A percentile compares a stretch with the other conserved stretches of the same genome.
Evolutionary conservation across 352 stramenopile genomes (phyloP).

Genomic region (Globisporangium megalacanthum): DNA sequence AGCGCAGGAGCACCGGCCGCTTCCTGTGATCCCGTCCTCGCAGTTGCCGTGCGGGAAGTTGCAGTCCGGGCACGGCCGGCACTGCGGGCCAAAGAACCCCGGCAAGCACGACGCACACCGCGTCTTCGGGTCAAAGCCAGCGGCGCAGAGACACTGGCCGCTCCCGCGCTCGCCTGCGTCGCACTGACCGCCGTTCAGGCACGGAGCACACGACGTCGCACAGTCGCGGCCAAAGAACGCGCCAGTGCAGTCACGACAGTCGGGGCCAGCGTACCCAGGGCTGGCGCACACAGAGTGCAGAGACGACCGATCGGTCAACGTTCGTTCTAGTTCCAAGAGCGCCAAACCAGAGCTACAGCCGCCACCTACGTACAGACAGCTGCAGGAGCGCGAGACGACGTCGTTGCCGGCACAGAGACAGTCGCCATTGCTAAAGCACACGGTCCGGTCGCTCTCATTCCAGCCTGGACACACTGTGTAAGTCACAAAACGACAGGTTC

Average conservation of each 20-base stretch:
- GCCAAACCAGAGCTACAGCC: background rate
- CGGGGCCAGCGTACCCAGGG: conserved; percentile 56
- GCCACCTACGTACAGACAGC: conserved; percentile 53
- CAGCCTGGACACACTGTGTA: conserved; percentile 63
- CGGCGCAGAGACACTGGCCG: conserved; percentile 62
- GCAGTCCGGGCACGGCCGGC: conserved; percentile 67
- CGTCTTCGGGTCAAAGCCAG: conserved; percentile 72
- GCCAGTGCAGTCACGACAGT: conserved; percentile 59
- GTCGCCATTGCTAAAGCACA: conserved; percentile 63
- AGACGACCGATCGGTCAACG: too few species aligned
- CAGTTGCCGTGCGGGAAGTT: conserved; percentile 85
- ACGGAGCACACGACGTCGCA: conserved; percentile 55
- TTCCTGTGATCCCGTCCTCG: conserved; percentile 73
- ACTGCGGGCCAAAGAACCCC: conserved; percentile 65
- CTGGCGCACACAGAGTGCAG: conserved; percentile 12
- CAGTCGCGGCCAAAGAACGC: conserved; percentile 57
- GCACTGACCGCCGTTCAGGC: conserved; percentile 68
- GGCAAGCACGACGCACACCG: conserved; percentile 77
- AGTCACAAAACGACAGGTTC: background rate
- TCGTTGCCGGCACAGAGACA: conserved; percentile 70
- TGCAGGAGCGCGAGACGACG: conserved; percentile 43
- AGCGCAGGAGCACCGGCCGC: conserved; percentile 78
- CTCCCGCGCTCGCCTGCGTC: conserved; percentile 52
- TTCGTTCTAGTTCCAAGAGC: background rate
- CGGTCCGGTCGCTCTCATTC: conserved; percentile 36